Evolutionary conservation across 148 eudicot species (phyloP).

Genomic region (Rhododendron mucronatum): DNA sequence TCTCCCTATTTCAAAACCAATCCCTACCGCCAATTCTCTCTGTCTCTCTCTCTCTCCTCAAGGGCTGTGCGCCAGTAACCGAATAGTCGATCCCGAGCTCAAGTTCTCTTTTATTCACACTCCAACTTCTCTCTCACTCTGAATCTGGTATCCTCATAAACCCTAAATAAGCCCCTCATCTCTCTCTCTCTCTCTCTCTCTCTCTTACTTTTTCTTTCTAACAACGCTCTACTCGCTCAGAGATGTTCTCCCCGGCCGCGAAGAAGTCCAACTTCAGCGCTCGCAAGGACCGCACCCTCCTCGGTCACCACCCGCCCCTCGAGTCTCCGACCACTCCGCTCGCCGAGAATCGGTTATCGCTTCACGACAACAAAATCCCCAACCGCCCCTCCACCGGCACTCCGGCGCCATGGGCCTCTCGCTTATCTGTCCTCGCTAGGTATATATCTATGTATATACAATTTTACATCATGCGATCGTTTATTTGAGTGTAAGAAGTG

Average conservation of each 20-base stretch:
- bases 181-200: background rate
- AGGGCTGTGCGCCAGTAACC: background rate
- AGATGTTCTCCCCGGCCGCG: slow-evolving; percentile 65
- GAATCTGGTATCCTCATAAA: background rate
- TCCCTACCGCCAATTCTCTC: background rate
- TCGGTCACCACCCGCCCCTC: background rate
- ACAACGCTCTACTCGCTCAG: background rate
- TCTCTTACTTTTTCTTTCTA: background rate
- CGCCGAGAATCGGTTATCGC: slow-evolving; percentile 22
- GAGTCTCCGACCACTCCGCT: slow-evolving; percentile 56
- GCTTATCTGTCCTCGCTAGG: slow-evolving; percentile 83
- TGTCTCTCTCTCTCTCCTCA: background rate
- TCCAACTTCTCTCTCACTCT: background rate
- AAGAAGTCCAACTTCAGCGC: slow-evolving; percentile 36
- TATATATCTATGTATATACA: background rate
- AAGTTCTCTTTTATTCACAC: background rate
- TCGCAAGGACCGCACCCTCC: slow-evolving; percentile 29
- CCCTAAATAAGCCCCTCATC: background rate
- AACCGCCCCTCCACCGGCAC: slow-evolving; percentile 88
- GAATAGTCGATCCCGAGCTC: background rate
- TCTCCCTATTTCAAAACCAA: background rate
- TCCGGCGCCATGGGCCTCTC: slow-evolving; percentile 94
- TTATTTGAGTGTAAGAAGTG: background rate
- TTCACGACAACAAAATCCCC: slow-evolving; percentile 25
- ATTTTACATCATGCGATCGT: background rate